phyloP scores from a whole-genome alignment of 1,139 yeast species.

The Lodderomyces jiufengensis region DNA sequence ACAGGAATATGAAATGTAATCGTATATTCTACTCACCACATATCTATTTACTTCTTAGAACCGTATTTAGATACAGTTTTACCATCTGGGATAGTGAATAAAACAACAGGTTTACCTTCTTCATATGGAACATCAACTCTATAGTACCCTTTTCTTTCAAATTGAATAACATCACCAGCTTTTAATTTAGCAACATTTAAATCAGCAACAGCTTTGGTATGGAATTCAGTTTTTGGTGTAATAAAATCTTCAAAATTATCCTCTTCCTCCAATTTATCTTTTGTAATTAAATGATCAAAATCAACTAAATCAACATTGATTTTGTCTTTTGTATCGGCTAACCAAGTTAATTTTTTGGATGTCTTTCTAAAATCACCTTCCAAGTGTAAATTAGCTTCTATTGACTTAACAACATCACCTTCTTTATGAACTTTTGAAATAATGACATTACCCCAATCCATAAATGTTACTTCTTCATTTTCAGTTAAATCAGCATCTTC shows the following conservation, averaged over 20 bases:
- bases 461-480: slow-evolving; percentile 86
- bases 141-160: slow-evolving; percentile 96
- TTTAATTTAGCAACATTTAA: slow-evolving; percentile 70
- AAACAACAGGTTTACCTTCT: slow-evolving; percentile 63
- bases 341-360: slow-evolving; percentile 92
- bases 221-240: slow-evolving; percentile 87
- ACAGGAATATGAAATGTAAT: no score
- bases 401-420: slow-evolving; percentile 52
- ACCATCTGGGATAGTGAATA: slow-evolving; percentile 97
- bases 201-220: slow-evolving; percentile 75
- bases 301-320: slow-evolving; percentile 78
- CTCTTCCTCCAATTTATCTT: slow-evolving; percentile 93
- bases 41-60: slow-evolving; percentile 42
- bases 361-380: slow-evolving; percentile 98
- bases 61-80: slow-evolving; percentile 84
- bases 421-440: slow-evolving; percentile 67
- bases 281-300: slow-evolving; percentile 92
- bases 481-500: slow-evolving; percentile 76
- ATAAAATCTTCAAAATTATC: slow-evolving; percentile 92
- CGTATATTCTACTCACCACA: no score
- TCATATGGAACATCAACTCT: slow-evolving; percentile 67
- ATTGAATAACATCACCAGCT: slow-evolving; percentile 86
- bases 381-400: slow-evolving; percentile 80
- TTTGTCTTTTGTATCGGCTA: slow-evolving; percentile 74
- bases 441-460: slow-evolving; percentile 99